Evolutionary conservation across 2,329 filamentous ascomycete genomes (phyloP), one percentile per base, ranked within the genome.

Genomic region (Sporothrix pallida): DNA sequence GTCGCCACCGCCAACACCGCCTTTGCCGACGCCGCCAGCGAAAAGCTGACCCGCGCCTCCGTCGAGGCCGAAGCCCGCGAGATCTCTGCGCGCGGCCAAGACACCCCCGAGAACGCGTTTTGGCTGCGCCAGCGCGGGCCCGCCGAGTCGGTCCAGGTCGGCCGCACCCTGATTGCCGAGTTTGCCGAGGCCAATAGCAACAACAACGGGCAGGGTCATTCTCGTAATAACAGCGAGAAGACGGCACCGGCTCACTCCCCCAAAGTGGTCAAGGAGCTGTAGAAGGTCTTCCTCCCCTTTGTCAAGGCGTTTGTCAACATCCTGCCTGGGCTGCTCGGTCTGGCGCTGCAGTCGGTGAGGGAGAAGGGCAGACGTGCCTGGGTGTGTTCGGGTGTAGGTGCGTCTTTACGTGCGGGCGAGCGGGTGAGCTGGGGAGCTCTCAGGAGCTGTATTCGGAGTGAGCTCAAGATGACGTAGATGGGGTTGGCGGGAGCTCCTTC

Each of bases 51-150:
- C 2, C 84, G 89, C 44, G 86, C 84, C 75, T 86, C 84, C 6
- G 83, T 94, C 0, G 92, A 94, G 79, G 92, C 89, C 70, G 88
- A 89, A 75, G 87, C 87, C 1, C 84, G 87, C 31, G 80, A 83
- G 72, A 80, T 84, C n/a, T 88, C 87, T 0, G 81, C 84, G 10
- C 81, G 80, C 10, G 86, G 86, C 2, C 83, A 86, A 62, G 84
- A 84, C 52, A 83, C 83, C 3, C 84, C 87, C 1, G 87, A 89
- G 75, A 84, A 89, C 75, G 76, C 82, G 84, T 91, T 91, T 80
- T 91, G 89, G 89, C 83, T 86, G 73, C 84, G 87, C n/a, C 89
- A 91, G 78, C 84, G 86, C 70, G 86, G 88, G 12, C 85, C 87
- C 79, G 81, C 83, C 3, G 88, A 90, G 76, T 89, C 87, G 0